Conservation (phyloP, 2,329 filamentous ascomycete species). For the Arthroderma sp. region DNA sequence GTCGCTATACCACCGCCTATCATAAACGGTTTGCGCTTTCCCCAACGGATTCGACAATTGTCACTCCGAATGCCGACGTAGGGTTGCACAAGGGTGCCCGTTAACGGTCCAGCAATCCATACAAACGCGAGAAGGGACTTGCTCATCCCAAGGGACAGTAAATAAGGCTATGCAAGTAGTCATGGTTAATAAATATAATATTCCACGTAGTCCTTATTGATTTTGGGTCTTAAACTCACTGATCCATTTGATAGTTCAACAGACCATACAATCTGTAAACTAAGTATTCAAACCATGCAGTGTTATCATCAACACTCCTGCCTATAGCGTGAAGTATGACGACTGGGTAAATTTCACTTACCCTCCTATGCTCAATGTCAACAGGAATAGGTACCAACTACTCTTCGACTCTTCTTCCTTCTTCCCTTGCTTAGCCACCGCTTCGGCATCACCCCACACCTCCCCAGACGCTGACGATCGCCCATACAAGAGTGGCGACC, state of each 20-base stretch:
- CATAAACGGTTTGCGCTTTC: conserved; percentile 73
- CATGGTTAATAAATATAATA: neutral
- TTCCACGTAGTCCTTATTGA: no score
- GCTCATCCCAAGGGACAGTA: conserved; percentile 67
- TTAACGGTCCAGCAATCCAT: conserved; percentile 71
- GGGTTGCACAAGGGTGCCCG: conserved; percentile 65
- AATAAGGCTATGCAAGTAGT: conserved; percentile 43
- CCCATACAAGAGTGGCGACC: conserved; percentile 9
- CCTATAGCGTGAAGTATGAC: neutral
- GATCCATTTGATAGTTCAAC: conserved; percentile 91
- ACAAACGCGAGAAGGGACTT: conserved; percentile 72
- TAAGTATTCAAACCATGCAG: conserved; percentile 12
- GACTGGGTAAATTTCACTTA: conserved; percentile 19
- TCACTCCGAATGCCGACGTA: conserved; percentile 74
- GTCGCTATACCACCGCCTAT: conserved; percentile 55
- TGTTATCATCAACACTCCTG: neutral
- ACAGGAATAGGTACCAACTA: conserved; percentile 67
- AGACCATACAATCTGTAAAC: conserved; percentile 88
- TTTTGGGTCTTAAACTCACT: conserved; percentile 25
- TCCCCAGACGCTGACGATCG: conserved; percentile 11
- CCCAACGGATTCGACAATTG: conserved; percentile 60
- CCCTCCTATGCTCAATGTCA: conserved; percentile 77
- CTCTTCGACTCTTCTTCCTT: conserved; percentile 55
- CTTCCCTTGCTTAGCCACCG: conserved; percentile 24
- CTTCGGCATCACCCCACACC: conserved; percentile 10